Percentiles rank a stretch among this genome's conserved stretches.
phyloP scores from a whole-genome alignment of 371 early-diverging fungal species.

The Antonospora locustae region DNA sequence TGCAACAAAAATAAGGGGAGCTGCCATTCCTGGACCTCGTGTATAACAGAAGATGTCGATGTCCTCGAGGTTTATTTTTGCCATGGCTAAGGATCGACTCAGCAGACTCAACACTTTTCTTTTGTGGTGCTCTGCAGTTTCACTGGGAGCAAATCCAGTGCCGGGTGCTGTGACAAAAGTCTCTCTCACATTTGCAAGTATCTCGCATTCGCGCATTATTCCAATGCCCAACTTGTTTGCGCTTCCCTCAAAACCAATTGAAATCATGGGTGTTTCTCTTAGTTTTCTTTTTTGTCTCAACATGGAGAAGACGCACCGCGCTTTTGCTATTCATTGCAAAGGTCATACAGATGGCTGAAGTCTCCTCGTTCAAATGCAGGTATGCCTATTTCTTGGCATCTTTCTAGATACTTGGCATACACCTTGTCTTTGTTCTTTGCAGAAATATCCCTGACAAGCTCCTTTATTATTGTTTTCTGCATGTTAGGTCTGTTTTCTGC shows the following conservation, averaged over 20 bases:
- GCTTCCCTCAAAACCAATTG: conserved; percentile 68
- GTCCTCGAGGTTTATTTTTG: conserved; percentile 62
- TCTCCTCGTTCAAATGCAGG: no score
- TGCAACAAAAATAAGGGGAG: conserved; percentile 76
- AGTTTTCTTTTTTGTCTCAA: no score
- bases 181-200: conserved; percentile 74
- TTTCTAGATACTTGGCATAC: no score
- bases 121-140: conserved; percentile 87
- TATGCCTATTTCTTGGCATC: no score
- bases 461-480: no score
- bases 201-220: conserved; percentile 66
- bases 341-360: no score
- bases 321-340: no score
- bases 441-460: no score
- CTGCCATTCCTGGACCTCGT: conserved; percentile 95
- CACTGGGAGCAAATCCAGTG: conserved; percentile 81
- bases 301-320: no score
- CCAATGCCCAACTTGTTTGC: conserved; percentile 98
- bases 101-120: conserved; percentile 64
- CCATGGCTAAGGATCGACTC: conserved; percentile 64
- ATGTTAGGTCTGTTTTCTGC: no score
- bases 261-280: conserved; percentile 45
- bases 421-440: no score
- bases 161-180: conserved; percentile 94
- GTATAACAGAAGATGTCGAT: conserved; percentile 87